phyloP scores from a whole-genome alignment of 2,329 filamentous ascomycete genomes.

The Curvularia eragrostidis region DNA sequence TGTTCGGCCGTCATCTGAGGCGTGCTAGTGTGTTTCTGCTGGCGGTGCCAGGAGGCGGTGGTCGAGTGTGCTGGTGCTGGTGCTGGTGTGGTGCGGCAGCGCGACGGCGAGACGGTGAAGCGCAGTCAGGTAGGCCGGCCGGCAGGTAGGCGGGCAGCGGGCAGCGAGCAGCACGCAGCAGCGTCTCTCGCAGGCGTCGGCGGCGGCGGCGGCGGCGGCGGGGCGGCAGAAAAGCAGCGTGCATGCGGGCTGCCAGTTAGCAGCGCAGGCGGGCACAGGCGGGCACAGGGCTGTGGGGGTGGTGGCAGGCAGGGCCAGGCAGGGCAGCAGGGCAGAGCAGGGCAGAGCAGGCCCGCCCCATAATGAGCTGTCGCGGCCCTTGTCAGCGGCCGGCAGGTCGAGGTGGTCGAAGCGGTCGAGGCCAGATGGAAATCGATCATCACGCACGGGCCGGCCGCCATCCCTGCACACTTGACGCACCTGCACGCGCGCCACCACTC shows the following conservation, averaged over 20 bases:
- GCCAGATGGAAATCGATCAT: conserved; percentile 15
- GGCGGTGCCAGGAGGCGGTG: not conserved
- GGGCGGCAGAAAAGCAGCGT: not conserved
- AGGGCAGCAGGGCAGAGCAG: not conserved
- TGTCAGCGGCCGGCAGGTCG: not conserved
- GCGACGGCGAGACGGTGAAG: not conserved
- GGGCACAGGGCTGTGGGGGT: too few relatives aligned
- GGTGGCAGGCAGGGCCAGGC: not conserved
- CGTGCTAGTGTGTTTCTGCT: conserved; percentile 3
- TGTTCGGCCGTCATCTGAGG: conserved; percentile 17
- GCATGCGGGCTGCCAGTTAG: too few relatives aligned
- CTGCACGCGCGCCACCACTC: conserved; percentile 20
- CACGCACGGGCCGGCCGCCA: conserved; percentile 5
- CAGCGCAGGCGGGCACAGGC: too few relatives aligned
- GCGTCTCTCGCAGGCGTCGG: not conserved
- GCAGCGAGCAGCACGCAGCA: too few relatives aligned
- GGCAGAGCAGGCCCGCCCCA: not conserved
- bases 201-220: not conserved
- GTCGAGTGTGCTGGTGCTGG: not conserved
- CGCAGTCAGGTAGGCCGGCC: not conserved
- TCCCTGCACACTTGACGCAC: conserved; percentile 5
- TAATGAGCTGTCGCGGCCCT: conserved; percentile 11
- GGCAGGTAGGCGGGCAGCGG: too few relatives aligned
- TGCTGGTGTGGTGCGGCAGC: not conserved
- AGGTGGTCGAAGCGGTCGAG: not conserved